Evolutionary conservation across 768 basidiomycete species (phyloP), one percentile per base, ranked within the genome.

Genomic region (Boletus rubroflammeus): DNA sequence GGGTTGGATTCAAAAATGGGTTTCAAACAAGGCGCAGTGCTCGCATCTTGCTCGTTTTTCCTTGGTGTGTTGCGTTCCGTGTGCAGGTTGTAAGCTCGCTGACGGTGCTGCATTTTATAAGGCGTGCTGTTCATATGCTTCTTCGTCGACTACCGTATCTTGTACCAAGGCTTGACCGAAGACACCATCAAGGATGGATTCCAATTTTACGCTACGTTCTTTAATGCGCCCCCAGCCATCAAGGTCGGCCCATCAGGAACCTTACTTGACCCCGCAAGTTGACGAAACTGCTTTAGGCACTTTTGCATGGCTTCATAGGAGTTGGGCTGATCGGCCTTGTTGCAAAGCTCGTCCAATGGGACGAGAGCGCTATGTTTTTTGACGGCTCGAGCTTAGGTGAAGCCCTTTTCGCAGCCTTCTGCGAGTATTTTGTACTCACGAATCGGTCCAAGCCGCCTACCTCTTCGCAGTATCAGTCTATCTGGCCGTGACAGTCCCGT

Each of bases 281-380:
- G 46, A 60, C 43, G 11, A 29, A 10, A 28, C 35, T 9, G 5
- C 23, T 26, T 2, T 50, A 95, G 92, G 93, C 91, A 0, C 75
- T 96, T 51, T 77, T 97, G 55, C 94, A 98, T 72, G 88, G 84
- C 31, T 84, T 95, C 72, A 80, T 92, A 43, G 87, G 82, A 17
- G 78, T 94, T 17, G 90, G 91, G 11, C 68, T 97, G 34, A 61
- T 86, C 25, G 88, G 86, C 10, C 76, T 93, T 47, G 61, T 93
- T 10, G 79, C 81, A 44, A 98, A 97, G 70, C 76, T 97, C 54
- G 78, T 89, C 70, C 81, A 77, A 57, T 97, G 93, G 92, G 85
- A 86, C 65, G 94, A 97, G 64, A 92, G 89, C 61, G 95, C 95
- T 8, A 80, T 95, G 74, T 94, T 91, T 76, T 98, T 98, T 69